Evolutionary conservation across 192 early-diverging fungal species (phyloP), one percentile per base, ranked within the genome.

Genomic region (Linnemannia schmuckeri): DNA sequence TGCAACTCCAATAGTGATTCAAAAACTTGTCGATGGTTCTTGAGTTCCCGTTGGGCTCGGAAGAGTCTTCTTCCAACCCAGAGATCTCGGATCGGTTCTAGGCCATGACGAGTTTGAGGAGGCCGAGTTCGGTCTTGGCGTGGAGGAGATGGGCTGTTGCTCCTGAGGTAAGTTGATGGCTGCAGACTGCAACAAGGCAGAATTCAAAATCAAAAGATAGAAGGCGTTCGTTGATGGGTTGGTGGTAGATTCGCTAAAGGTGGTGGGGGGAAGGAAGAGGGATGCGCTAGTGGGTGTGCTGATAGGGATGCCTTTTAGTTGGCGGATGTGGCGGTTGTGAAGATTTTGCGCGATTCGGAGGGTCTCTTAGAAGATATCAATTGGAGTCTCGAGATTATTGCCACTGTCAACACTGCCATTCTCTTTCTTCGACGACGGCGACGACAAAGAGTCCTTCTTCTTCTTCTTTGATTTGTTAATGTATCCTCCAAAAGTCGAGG

Each of bases 61-160:
- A 72, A 71, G 27, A 85, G 33, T 85, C 83, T 13, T 85, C 83
- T n/a, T 85, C 83, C 0, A 85, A 52, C 1, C 83, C 83, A 18
- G 38, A 75, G 18, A 85, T 79, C 22, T 85, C 83, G 33, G 37
- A 7, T 52, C 76, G 77, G 35, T 76, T 85, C 68, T 85, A 78
- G 3, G 83, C 83, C 83, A 85, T 85, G 41, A 85, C 68, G 41
- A 85, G 52, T 27, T 79, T 85, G 7, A 85, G 42, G 1, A 85
- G 63, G 6, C 74, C 83, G 2, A 85, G 52, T 24, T 79, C 83
- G 4, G 83, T 85, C 37, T 85, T 78, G 5, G 83, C 83, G 22
- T 74, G 73, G 35, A 85, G 38, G 38, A 85, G 78, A 7, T 69
- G 83, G 3, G 78, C 76, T 2, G 76, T 77, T 5, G 83, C 77